Evolutionary conservation across 208 protist species (phyloP).

Genomic region (Trypanosoma rangeli): DNA sequence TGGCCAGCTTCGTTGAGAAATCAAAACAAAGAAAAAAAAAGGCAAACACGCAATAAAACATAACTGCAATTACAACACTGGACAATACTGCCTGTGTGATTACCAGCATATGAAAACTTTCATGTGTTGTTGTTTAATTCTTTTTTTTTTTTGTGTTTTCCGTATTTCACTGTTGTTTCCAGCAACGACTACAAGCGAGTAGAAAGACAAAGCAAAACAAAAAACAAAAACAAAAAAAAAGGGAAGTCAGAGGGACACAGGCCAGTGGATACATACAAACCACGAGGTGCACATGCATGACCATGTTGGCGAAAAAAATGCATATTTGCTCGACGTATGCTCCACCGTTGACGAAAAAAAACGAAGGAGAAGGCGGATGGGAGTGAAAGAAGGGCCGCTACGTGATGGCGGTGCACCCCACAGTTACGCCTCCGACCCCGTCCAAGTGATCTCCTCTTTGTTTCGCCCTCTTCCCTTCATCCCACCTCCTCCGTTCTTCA

Average conservation of each 20-base stretch:
- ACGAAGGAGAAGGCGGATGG: neutral
- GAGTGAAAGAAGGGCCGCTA: neutral
- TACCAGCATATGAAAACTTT: neutral
- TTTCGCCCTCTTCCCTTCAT: neutral
- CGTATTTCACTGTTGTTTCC: neutral
- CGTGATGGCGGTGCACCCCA: neutral
- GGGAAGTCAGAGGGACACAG: slow-evolving; percentile 1
- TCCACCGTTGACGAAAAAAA: neutral
- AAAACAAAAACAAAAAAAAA: neutral
- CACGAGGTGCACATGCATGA: neutral
- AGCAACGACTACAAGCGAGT: neutral
- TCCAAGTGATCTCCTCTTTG: neutral
- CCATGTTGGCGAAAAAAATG: neutral
- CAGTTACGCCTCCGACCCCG: neutral
- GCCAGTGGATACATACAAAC: neutral
- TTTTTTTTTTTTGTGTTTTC: no score
- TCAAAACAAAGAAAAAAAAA: slow-evolving; percentile 8
- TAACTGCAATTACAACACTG: neutral
- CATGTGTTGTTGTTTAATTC: neutral
- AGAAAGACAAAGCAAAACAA: neutral
- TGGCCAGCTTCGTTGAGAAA: neutral
- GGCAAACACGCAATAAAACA: slow-evolving; percentile 8
- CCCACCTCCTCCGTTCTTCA: neutral
- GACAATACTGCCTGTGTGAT: neutral
- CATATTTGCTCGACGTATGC: neutral